Conservation (phyloP, 805 yeast genomes). For the Myxozyma lipomycoides region DNA sequence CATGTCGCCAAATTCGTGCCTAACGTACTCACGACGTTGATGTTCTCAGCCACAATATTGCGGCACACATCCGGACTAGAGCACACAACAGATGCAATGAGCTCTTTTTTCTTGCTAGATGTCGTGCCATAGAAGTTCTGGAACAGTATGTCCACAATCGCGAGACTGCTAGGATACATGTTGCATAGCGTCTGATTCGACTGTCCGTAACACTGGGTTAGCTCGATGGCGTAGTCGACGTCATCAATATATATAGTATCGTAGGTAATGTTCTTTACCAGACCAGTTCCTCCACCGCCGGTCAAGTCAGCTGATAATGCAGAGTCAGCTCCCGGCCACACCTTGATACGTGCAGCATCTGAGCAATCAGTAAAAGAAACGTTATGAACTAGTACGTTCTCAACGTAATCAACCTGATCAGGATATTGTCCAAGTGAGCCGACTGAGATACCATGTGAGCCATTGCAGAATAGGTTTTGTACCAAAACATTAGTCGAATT, state of each 20-base stretch:
- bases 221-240: not conserved
- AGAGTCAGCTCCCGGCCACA: not conserved
- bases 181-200: not conserved
- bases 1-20: not conserved
- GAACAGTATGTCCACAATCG: not conserved
- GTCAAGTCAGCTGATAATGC: not conserved
- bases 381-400: not conserved
- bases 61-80: not conserved
- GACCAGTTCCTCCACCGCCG: not conserved
- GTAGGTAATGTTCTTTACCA: not conserved
- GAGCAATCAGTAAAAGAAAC: not conserved
- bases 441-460: conserved; percentile 3
- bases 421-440: not conserved
- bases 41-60: not conserved
- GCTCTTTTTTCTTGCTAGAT: not conserved
- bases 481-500: not conserved
- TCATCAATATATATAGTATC: not conserved
- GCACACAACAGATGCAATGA: not conserved
- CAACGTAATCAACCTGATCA: not conserved
- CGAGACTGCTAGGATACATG: not conserved
- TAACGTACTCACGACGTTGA: not conserved
- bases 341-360: conserved; percentile 2
- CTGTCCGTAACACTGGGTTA: conserved; percentile 1
- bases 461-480: not conserved
- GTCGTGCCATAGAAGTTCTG: not conserved